phyloP scores from a whole-genome alignment of 2,329 filamentous ascomycete genomes.

The Domatiomyces globalis region DNA sequence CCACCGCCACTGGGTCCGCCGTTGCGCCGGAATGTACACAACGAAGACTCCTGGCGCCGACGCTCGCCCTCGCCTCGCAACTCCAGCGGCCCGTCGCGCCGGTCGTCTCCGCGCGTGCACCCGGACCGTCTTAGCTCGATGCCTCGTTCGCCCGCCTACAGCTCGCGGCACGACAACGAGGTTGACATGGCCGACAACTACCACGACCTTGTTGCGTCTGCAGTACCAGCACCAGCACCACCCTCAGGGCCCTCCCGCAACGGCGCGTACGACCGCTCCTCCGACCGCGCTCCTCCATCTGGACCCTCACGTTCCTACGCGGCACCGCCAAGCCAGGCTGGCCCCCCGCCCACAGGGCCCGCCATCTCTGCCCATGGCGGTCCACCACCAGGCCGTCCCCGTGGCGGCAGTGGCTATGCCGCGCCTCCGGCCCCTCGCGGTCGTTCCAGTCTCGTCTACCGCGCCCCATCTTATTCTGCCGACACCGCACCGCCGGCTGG shows the following conservation, averaged over 20 bases:
- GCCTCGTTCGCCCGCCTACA: constrained; percentile 17
- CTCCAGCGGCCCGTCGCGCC: constrained; percentile 43
- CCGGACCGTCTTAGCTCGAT: constrained; percentile 35
- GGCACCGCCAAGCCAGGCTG: constrained; percentile 6
- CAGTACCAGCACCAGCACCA: constrained; percentile 13
- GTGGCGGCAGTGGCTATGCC: constrained; percentile 25
- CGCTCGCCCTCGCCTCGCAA: constrained; percentile 40
- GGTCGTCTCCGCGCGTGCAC: constrained; percentile 47
- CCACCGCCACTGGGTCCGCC: too few species aligned
- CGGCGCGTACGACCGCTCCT: constrained; percentile 5
- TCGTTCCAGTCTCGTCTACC: constrained; percentile 18
- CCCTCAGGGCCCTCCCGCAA: constrained; percentile 20
- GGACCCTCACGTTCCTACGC: constrained; percentile 22
- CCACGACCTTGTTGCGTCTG: constrained; percentile 13
- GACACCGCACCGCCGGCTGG: constrained; percentile 6
- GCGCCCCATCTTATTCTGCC: constrained; percentile 8
- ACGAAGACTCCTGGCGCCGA: constrained; percentile 38
- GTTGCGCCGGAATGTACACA: constrained; percentile 20
- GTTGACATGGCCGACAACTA: constrained; percentile 13
- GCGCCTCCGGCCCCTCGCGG: constrained; percentile 22
- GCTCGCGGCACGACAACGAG: constrained; percentile 13
- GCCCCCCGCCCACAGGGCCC: constrained; percentile 23
- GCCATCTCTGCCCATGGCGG: constrained; percentile 24
- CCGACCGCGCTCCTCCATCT: constrained; percentile 18
- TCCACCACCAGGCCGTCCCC: constrained; percentile 33